Percentiles rank a stretch among this genome's conserved stretches.
Conservation (phyloP, 306 rosid species). For the Luffa aegyptiaca region DNA sequence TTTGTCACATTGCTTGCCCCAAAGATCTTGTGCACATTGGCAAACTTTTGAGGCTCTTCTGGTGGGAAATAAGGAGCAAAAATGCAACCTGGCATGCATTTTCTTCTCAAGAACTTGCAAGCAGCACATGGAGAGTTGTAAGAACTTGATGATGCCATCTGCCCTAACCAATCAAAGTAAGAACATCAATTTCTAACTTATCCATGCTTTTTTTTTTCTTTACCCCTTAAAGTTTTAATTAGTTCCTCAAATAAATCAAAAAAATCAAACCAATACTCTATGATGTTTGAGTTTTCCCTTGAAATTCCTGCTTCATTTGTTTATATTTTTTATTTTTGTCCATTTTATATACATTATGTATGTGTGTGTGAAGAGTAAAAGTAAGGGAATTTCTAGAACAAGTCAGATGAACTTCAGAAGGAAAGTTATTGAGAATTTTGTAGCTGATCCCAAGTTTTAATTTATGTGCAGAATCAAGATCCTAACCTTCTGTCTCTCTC, state of each 20-base stretch:
- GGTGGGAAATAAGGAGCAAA: slow-evolving; percentile 97
- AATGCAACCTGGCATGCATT: slow-evolving; percentile 95
- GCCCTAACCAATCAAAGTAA: neutral
- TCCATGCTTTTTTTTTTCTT: neutral
- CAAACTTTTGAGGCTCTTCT: slow-evolving; percentile 91
- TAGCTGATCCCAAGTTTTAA: neutral
- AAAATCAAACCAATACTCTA: neutral
- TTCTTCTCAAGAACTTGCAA: slow-evolving; percentile 88
- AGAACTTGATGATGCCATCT: slow-evolving; percentile 51
- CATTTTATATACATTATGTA: neutral
- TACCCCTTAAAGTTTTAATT: neutral
- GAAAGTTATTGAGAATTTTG: neutral
- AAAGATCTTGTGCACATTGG: slow-evolving; percentile 91
- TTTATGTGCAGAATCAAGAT: neutral
- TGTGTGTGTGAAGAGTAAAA: neutral
- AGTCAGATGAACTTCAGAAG: neutral
- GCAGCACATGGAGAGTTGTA: slow-evolving; percentile 92
- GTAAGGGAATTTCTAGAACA: neutral
- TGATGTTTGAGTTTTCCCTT: neutral
- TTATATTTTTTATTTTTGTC: neutral
- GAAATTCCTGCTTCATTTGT: neutral
- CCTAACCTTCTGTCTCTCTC: neutral
- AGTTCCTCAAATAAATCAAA: neutral
- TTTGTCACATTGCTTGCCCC: slow-evolving; percentile 97
- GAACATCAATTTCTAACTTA: neutral